Base-by-base conservation (phyloP, 1,284 basidiomycete genomes). In the Rhodotorula glutinis region DNA sequence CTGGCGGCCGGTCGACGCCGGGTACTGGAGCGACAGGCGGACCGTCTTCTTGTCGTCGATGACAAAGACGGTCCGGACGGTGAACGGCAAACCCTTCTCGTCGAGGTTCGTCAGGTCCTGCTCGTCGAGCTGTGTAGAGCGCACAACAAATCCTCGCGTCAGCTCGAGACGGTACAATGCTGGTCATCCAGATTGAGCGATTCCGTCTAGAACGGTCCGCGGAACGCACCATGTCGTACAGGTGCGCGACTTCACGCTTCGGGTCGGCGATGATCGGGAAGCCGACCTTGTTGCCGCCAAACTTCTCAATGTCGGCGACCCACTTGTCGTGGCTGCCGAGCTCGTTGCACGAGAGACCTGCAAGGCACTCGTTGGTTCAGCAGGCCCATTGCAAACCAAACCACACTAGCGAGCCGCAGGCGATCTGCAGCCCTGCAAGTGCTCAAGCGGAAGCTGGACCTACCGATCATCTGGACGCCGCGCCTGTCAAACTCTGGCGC, bases 241-340 rank as follows among this genome's bases (percentile, higher is more conserved):
- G 74, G 52, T 85, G 87, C 23, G 92, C 89, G 64, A 97, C 85
- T 79, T 87, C 88, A 78, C 96, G 86, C 77, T 92, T 98, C 73
- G 88, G 81, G 73, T 98, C 87, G 63, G 91, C 94, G 73, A 99
- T 96, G 80, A 98, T 98, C 69, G 95, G 96, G 85, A 92, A 98
- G 72, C 88, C 80, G 72, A 98, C 87, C 77, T 86, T 83, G 72
- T 82, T 80, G 23, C 88, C 88, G 75, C 76, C 75, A 60, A 87
- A 88, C 63, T 89, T 86, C 78, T 94, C 88, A 74, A 81, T 81
- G 64, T 70, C 72, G 60, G 57, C 11, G 47, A 62, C 53, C 53
- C n/a, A 63, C 33, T 27, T 44, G 21, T 88, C 80, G 83, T 99
- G 96, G 54, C 76, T 77, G 89, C 88, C 23, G 70, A 98, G 85